Percentiles rank a stretch among this genome's conserved stretches.
Conservation (phyloP, 345 rosid genomes). For the Odontarrhena argentea region DNA sequence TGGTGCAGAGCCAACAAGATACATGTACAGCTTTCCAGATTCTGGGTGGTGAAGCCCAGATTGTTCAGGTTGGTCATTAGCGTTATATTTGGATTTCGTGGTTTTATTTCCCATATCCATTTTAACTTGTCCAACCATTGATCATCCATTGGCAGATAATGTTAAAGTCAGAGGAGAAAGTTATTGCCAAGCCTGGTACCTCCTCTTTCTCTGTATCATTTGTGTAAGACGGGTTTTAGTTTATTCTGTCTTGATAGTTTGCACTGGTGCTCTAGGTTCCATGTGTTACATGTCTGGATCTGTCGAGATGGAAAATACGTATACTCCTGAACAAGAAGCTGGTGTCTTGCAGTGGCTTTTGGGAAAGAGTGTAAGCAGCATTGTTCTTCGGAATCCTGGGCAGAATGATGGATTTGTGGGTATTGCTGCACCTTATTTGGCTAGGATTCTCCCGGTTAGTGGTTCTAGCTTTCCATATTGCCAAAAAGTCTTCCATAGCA, state of each 20-base stretch:
- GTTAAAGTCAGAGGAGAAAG: constrained; percentile 85
- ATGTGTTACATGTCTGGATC: constrained; percentile 99
- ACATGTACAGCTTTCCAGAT: constrained; percentile 85
- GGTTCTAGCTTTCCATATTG: constrained; percentile 18
- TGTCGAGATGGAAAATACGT: constrained; percentile 84
- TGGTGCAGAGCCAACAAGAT: constrained; percentile 83
- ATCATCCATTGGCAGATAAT: constrained; percentile 63
- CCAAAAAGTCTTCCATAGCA: constrained; percentile 1
- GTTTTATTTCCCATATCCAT: not conserved
- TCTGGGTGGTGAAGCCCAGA: constrained; percentile 97
- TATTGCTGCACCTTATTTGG: constrained; percentile 90
- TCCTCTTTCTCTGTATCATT: not conserved
- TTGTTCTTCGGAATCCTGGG: constrained; percentile 67
- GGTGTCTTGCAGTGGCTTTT: constrained; percentile 98
- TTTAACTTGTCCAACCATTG: not conserved
- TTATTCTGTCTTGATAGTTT: constrained; percentile 6
- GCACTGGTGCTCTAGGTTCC: constrained; percentile 52
- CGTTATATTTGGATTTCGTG: not conserved
- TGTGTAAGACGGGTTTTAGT: not conserved
- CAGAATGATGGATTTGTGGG: constrained; percentile 86
- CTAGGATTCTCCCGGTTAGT: constrained; percentile 97
- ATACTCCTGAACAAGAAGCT: constrained; percentile 83
- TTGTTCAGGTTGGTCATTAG: constrained; percentile 68
- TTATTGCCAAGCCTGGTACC: constrained; percentile 85
- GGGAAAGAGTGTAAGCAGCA: constrained; percentile 78